Percentiles rank a stretch among this genome's conserved stretches.
Evolutionary conservation across 352 stramenopile genomes (phyloP).

Genomic region (Elongisporangium anandrum): DNA sequence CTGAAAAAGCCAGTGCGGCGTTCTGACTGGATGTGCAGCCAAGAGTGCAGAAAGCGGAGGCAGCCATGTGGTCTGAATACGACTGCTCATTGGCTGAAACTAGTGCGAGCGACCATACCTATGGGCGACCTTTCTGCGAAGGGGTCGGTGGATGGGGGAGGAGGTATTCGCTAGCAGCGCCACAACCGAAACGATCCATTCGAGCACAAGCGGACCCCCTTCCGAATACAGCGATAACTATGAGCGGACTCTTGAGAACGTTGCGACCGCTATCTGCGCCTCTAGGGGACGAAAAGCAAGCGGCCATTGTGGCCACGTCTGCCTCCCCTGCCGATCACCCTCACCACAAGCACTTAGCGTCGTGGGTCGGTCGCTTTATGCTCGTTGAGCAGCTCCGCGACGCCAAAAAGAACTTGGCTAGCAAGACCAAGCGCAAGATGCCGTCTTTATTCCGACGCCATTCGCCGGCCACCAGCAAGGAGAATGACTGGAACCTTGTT

Average conservation of each 20-base stretch:
- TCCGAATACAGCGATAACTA: background rate
- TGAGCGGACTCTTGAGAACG: background rate
- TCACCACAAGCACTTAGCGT: background rate
- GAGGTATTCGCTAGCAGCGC: background rate
- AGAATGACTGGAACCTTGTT: background rate
- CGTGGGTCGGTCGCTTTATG: background rate
- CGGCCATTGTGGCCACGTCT: background rate
- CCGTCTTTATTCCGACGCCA: background rate
- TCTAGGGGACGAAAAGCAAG: background rate
- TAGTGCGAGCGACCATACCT: background rate
- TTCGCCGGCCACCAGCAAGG: background rate
- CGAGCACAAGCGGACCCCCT: background rate
- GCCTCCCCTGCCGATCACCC: background rate
- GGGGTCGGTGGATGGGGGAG: background rate
- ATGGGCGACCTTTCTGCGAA: no score
- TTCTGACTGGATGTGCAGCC: background rate
- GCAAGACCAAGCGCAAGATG: background rate
- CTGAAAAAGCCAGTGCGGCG: background rate
- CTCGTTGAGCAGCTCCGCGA: background rate
- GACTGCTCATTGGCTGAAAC: background rate
- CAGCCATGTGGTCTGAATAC: conserved; percentile 5
- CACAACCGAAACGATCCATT: background rate
- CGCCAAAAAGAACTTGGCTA: background rate
- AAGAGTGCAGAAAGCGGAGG: background rate
- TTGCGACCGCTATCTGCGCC: background rate